Evolutionary conservation across 768 basidiomycete species (phyloP), one percentile per base, ranked within the genome.

Genomic region (Neoboletus subvelutipes): DNA sequence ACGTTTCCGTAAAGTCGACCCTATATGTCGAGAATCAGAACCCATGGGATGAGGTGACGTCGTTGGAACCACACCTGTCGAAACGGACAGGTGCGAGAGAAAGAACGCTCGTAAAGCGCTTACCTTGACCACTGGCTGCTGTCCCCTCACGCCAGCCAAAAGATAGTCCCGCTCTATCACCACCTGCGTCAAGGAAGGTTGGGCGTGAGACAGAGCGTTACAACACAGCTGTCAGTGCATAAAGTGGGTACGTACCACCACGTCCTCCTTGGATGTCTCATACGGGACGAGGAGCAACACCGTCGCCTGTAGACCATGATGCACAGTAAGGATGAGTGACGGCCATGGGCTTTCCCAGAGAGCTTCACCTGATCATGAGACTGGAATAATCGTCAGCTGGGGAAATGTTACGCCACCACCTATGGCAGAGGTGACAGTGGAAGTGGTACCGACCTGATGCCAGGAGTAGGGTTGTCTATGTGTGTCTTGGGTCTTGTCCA

Each of bases 321-420:
- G 43, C 34, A 54, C 50, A 53, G 67, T 61, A 45, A 61, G 65
- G 54, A 64, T 61, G 43, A 60, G 49, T 43, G 58, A 56, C 26
- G 39, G 41, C 53, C 48, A 61, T 54, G 40, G 29, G 52, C 22
- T 46, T 57, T 58, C 45, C 48, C 43, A 48, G 48, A 61, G 60
- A 34, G 63, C 57, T 65, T 69, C 58, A 72, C 90, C 84, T 92
- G 90, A 80, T 92, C 90, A 80, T 92, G 90, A 60, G 90, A 91
- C 90, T 92, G 61, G 34, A 46, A 56, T 46, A 49, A 17, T 33
- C 10, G 58, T 65, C 59, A 69, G 64, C 58, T 54, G 22, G 11
- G 45, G 24, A 55, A 56, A 31, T 39, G 41, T 47, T 54, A 45
- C 57, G 65, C 66, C 63, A 58, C 58, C 67, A 48, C 40, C 49